Conservation (phyloP, 371 early-diverging fungal species). For the Quaeritorhiza haematococci region DNA sequence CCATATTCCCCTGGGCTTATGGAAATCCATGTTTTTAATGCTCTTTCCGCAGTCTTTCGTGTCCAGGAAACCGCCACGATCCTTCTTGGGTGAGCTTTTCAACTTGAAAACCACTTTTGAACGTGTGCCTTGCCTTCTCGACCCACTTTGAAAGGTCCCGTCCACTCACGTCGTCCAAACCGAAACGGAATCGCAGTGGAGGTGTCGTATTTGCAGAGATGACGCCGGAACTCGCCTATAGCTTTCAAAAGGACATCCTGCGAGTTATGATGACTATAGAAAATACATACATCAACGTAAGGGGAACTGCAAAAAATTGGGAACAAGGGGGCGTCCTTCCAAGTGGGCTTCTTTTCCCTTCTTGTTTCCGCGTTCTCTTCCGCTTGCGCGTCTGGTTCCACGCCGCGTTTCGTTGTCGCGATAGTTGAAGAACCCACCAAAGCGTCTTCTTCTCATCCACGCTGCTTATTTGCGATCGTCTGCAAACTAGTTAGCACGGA, state of each 20-base stretch:
- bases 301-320: not conserved
- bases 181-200: not conserved
- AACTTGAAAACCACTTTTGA: slow-evolving; percentile 1
- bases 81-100: slow-evolving; percentile 14
- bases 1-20: no score
- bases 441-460: no score
- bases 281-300: slow-evolving; percentile 27
- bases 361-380: no score
- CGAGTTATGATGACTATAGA: slow-evolving; percentile 34
- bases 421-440: no score
- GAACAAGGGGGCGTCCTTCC: not conserved
- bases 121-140: no score
- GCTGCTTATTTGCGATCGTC: no score
- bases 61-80: slow-evolving; percentile 41
- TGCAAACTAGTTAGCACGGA: slow-evolving; percentile 28
- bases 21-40: not conserved
- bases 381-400: no score
- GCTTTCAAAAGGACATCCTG: slow-evolving; percentile 34
- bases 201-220: slow-evolving; percentile 31
- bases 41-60: slow-evolving; percentile 18
- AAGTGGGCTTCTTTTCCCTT: not conserved
- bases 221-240: slow-evolving; percentile 15
- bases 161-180: not conserved
- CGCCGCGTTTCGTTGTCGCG: no score
- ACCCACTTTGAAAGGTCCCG: slow-evolving; percentile 3